A percentile compares a stretch with the other conserved stretches of the same genome.
These are phyloP conservation scores for Phytopythium ostracodes DNA, from an alignment of 352 stramenopile species.

Conservation along the genomic window DNA sequence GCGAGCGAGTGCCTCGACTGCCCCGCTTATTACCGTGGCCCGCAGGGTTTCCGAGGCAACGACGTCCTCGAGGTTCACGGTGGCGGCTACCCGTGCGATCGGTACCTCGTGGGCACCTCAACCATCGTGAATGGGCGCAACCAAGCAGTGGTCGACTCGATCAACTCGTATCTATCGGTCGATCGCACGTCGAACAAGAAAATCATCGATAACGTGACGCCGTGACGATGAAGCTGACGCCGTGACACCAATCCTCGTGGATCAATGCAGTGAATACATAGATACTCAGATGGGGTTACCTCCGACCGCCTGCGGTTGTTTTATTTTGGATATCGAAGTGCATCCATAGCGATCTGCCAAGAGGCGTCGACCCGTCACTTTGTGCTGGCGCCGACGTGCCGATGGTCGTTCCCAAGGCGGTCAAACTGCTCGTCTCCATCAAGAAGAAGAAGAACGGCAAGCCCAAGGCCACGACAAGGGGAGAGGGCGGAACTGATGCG, in stretches of 20 bases:
- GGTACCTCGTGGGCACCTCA: constrained; percentile 40
- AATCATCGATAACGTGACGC: constrained; percentile 3
- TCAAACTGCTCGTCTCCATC: background rate
- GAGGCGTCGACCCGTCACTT: background rate
- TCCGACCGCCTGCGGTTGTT: background rate
- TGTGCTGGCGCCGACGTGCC: background rate
- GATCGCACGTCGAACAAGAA: constrained; percentile 1
- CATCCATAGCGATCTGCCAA: background rate
- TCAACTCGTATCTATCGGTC: constrained; percentile 1
- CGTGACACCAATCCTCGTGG: too few relatives aligned
- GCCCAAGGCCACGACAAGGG: background rate
- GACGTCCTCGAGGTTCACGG: constrained; percentile 27
- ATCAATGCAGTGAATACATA: background rate
- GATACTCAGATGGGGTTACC: background rate
- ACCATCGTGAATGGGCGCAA: constrained; percentile 33
- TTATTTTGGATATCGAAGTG: background rate
- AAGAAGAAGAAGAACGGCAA: background rate
- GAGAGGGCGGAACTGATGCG: background rate
- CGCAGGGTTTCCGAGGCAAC: constrained; percentile 54
- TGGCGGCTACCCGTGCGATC: constrained; percentile 60
- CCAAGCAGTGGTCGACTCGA: background rate
- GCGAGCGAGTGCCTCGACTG: constrained; percentile 65
- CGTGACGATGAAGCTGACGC: background rate
- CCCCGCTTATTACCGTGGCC: constrained; percentile 46
- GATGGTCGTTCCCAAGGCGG: background rate